Evolutionary conservation across 495 filamentous ascomycete genomes (phyloP), one percentile per base, ranked within the genome.

Genomic region (Saxophila tyrrhenica): DNA sequence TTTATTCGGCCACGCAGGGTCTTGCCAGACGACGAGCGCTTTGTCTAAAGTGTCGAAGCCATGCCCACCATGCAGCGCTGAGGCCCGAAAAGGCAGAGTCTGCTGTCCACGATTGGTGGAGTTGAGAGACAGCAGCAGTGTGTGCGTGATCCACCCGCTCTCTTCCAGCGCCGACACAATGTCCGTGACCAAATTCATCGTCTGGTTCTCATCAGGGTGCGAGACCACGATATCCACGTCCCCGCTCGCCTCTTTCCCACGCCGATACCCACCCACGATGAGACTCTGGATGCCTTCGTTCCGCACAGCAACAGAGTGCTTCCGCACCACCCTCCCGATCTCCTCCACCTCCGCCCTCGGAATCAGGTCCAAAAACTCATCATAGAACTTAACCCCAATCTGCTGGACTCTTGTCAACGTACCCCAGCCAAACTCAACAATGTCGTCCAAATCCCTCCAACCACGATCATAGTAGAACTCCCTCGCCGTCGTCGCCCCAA

Each of bases 351-450:
- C 91, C 0, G 51, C 44, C 1, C 90, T 76, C 1, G 89, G 76
- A 17, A 98, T 85, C 29, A 76, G 77, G 20, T 73, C 65, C 32
- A 78, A 73, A 43, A 98, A 85, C 51, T 97, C 92, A 44, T 94
- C 86, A 65, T 90, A 95, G 65, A 82, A 96, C 64, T 97, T 97
- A n/a, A 97, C 67, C 0, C 92, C 92, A 45, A 98, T 94, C 64
- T 97, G 89, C 66, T 94, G 90, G 1, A 85, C 85, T 16, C 89
- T 78, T 0, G 74, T 82, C 0, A 97, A 73, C 0, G 59, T 68
- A 38, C 73, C 62, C 94, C 94, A 98, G 22, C 86, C 89, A 58
- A 82, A 72, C 60, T 94, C 84, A 52, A 95, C 73, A 7, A 97
- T 72, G 61, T 97, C 90, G 62, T 96, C 89, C 0, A 89, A 73